phyloP scores from a whole-genome alignment of 2,329 filamentous ascomycete species.

The Cryphonectria japonica region DNA sequence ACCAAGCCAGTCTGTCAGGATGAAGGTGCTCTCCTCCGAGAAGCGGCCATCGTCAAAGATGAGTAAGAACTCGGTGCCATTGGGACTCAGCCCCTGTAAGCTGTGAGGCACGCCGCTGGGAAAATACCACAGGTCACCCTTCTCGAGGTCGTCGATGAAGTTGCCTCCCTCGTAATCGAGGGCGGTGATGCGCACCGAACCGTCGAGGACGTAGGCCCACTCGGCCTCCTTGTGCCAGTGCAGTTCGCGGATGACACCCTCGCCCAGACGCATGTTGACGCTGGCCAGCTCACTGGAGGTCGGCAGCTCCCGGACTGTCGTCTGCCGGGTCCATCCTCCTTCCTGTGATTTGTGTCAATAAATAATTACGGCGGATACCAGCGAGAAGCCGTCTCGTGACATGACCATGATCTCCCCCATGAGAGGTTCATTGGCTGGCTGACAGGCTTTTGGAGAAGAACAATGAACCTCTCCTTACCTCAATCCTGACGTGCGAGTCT shows the following conservation, averaged over 20 bases:
- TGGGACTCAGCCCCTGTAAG: constrained; percentile 70
- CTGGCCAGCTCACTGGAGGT: constrained; percentile 72
- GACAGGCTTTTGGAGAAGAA: too few relatives aligned
- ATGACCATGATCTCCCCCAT: too few relatives aligned
- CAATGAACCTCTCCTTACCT: constrained; percentile 46
- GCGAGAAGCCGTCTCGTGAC: too few relatives aligned
- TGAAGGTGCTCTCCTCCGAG: constrained; percentile 69
- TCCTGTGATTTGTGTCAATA: constrained; percentile 49
- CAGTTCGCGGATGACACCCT: constrained; percentile 74
- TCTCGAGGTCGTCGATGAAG: constrained; percentile 75
- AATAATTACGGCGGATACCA: neutral
- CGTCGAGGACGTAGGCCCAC: constrained; percentile 76
- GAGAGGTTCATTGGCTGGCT: too few relatives aligned
- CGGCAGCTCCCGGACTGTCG: constrained; percentile 66
- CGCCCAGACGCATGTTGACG: constrained; percentile 77
- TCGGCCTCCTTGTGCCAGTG: constrained; percentile 84
- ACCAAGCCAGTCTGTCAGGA: constrained; percentile 75
- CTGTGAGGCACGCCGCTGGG: constrained; percentile 78
- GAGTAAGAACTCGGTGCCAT: constrained; percentile 58
- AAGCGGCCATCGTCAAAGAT: constrained; percentile 56
- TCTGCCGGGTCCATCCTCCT: constrained; percentile 77
- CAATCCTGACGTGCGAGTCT: constrained; percentile 66
- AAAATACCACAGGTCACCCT: constrained; percentile 83
- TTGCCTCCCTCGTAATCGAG: constrained; percentile 76
- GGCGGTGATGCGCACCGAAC: constrained; percentile 71